These are phyloP conservation scores for Rhizophagus clarus DNA, from an alignment of 192 early-diverging fungal species.

Conservation along the genomic window DNA sequence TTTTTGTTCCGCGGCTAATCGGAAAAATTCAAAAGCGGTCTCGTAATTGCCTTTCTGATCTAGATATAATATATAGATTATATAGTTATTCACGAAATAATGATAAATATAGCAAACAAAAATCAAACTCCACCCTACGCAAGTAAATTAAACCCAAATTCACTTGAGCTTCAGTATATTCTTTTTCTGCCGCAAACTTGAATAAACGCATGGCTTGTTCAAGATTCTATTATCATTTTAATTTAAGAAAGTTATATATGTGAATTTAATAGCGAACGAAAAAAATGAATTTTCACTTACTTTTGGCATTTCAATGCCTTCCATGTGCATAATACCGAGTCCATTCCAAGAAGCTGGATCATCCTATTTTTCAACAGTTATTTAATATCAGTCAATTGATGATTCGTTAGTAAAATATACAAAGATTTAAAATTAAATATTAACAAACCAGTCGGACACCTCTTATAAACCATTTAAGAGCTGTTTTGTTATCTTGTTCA, in stretches of 20 bases:
- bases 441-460: conserved; percentile 57
- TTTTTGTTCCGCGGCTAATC: conserved; percentile 55
- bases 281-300: neutral
- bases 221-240: conserved; percentile 38
- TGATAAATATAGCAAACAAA: neutral
- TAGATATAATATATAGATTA: neutral
- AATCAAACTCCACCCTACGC: conserved; percentile 30
- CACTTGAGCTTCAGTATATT: conserved; percentile 79
- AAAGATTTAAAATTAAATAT: neutral
- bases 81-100: neutral
- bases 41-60: conserved; percentile 34
- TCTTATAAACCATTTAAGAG: conserved; percentile 74
- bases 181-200: conserved; percentile 64
- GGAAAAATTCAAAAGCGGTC: conserved; percentile 56
- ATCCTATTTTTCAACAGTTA: conserved; percentile 35
- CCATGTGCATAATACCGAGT: conserved; percentile 80
- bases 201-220: conserved; percentile 68
- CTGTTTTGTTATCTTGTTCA: conserved; percentile 55
- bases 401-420: neutral
- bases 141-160: conserved; percentile 56
- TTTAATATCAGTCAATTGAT: neutral
- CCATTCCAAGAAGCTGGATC: conserved; percentile 71
- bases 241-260: neutral
- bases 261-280: neutral
- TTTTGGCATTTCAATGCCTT: conserved; percentile 45